A percentile compares a stretch with the other conserved stretches of the same genome.
phyloP scores from a whole-genome alignment of 352 stramenopile species.

The Phytophthora kernoviae region DNA sequence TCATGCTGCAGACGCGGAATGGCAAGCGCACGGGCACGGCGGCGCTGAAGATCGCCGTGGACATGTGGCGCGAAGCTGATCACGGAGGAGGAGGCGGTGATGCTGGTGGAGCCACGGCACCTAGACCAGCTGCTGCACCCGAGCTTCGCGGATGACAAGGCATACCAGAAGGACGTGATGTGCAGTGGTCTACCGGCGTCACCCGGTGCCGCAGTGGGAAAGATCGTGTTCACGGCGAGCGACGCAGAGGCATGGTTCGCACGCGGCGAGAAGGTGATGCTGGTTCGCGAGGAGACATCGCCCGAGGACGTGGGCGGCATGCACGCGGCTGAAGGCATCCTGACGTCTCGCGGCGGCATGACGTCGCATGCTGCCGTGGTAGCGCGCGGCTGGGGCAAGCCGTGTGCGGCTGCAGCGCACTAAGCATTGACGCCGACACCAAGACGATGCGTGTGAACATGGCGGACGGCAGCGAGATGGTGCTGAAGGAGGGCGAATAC shows the following conservation, averaged over 20 bases:
- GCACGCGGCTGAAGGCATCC: constrained; percentile 28
- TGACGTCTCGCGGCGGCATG: constrained; percentile 34
- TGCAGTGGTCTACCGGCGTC: constrained; percentile 24
- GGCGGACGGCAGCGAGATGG: constrained; percentile 12
- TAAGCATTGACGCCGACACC: constrained; percentile 24
- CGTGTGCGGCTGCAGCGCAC: constrained; percentile 23
- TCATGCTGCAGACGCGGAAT: constrained; percentile 33
- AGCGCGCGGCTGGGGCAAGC: constrained; percentile 27
- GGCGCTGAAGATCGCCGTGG: constrained; percentile 28
- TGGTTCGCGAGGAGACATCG: constrained; percentile 27
- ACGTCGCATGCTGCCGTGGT: constrained; percentile 26
- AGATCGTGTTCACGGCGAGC: constrained; percentile 31
- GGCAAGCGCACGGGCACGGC: constrained; percentile 26
- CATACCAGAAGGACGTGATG: constrained; percentile 28
- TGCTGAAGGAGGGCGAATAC: constrained; percentile 24
- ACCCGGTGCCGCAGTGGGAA: constrained; percentile 25
- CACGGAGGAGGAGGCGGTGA: constrained; percentile 32
- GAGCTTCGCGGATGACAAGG: constrained; percentile 29
- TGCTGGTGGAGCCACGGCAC: constrained; percentile 31
- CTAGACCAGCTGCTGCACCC: constrained; percentile 29
- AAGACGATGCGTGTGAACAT: constrained; percentile 24
- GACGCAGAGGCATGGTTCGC: constrained; percentile 25
- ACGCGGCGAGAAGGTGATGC: constrained; percentile 27
- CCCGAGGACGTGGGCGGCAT: constrained; percentile 30
- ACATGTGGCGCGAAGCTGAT: constrained; percentile 36